Evolutionary conservation across 768 basidiomycete species (phyloP), one percentile per base, ranked within the genome.

Genomic region (Rickenella mellea): DNA sequence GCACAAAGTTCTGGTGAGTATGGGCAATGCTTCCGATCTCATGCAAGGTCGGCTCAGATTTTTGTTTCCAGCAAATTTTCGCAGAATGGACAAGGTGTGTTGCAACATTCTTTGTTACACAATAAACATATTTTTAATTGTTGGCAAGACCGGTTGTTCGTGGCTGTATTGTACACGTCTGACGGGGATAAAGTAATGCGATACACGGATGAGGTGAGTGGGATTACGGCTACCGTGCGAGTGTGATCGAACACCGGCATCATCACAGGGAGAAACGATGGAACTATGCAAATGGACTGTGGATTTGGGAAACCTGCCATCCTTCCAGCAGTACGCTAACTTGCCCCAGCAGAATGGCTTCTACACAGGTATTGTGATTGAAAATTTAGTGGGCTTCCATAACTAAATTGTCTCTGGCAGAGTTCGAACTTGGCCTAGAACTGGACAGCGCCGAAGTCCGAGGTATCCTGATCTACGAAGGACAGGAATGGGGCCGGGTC

Each of bases 201-300:
- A 48, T 91, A 90, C 52, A 85, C 80, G 1, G 88, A 91, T 55
- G 88, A 91, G 65, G 71, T 65, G 50, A 54, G 63, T 33, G 39
- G 31, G 31, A 19, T 29, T 20, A 17, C 40, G 27, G 26, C 15
- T 37, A 12, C 17, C 26, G 31, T 32, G 40, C 20, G 27, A 24
- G 35, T 42, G 40, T 27, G 38, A 24, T 25, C 26, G 44, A 11
- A 28, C 11, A 30, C 27, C 37, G 35, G 29, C 35, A 15, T 7
- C 9, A 42, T 30, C 40, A 44, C 47, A 73, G 70, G 83, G 83
- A 22, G 83, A 83, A 53, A 79, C 75, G 3, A 64, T 56, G 46
- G 83, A 87, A 55, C 61, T 87, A 36, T 87, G 84, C 65, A 81
- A 83, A 62, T 91, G 88, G 88, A 89, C 83, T 8, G 87, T 91